phyloP scores from a whole-genome alignment of 495 filamentous ascomycete species.

The Penicillium desertorum region DNA sequence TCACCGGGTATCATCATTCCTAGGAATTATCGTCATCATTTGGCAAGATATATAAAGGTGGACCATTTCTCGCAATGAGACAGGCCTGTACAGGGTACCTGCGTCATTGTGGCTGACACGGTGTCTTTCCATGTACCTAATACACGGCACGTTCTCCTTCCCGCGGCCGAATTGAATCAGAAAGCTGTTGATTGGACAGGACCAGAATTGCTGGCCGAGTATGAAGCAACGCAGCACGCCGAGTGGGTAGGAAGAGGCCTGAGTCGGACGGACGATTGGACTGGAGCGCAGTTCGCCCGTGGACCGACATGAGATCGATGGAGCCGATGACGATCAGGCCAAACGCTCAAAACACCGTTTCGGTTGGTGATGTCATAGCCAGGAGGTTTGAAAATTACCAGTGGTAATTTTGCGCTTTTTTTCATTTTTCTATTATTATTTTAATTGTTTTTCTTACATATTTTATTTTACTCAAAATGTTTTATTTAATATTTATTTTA shows the following conservation, averaged over 20 bases:
- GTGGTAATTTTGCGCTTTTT: constrained; percentile 9
- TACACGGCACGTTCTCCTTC: constrained; percentile 15
- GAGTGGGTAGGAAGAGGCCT: constrained; percentile 31
- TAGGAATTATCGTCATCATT: constrained; percentile 48
- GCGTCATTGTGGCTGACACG: constrained; percentile 18
- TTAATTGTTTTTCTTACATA: neutral
- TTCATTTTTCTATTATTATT: neutral
- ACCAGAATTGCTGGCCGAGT: constrained; percentile 12
- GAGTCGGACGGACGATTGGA: constrained; percentile 31
- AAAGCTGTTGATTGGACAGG: constrained; percentile 18
- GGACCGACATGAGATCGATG: constrained; percentile 39
- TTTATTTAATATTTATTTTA: too few relatives aligned
- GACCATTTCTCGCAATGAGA: constrained; percentile 12
- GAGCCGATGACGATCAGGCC: constrained; percentile 45
- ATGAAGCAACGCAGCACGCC: constrained; percentile 24
- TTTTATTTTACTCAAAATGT: too few relatives aligned
- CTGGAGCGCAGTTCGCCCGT: constrained; percentile 27
- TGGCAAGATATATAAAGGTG: constrained; percentile 22
- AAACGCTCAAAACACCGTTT: constrained; percentile 35
- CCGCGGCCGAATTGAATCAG: neutral
- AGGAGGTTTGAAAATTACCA: constrained; percentile 25
- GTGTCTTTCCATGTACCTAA: constrained; percentile 18
- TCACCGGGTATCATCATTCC: constrained; percentile 37
- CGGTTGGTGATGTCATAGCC: constrained; percentile 37
- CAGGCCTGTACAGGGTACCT: constrained; percentile 27